phyloP scores from a whole-genome alignment of 495 filamentous ascomycete species.

The Poronia punctata region DNA sequence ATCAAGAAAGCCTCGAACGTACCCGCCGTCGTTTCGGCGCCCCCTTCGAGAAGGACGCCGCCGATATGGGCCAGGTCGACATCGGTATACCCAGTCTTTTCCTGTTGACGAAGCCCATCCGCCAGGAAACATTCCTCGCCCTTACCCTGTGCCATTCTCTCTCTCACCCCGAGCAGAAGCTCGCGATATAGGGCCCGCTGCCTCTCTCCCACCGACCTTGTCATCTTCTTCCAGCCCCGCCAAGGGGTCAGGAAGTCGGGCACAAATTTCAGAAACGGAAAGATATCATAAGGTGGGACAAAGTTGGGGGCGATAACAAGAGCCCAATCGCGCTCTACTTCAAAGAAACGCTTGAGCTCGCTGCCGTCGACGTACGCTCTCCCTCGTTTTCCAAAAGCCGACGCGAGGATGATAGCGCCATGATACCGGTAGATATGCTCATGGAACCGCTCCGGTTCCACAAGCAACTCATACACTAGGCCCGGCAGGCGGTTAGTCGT shows the following conservation, averaged over 20 bases:
- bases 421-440: constrained; percentile 19
- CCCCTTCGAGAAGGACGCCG: constrained; percentile 32
- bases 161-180: constrained; percentile 1
- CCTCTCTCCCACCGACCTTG: background rate
- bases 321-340: constrained; percentile 11
- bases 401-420: constrained; percentile 18
- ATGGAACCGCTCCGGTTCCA: constrained; percentile 7
- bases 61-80: constrained; percentile 14
- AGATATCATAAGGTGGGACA: constrained; percentile 17
- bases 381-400: constrained; percentile 12
- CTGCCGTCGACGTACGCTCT: background rate
- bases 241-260: constrained; percentile 10
- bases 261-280: constrained; percentile 7
- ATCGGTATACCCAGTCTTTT: constrained; percentile 15
- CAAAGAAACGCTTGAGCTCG: constrained; percentile 9
- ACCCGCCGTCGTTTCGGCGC: constrained; percentile 36
- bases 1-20: constrained; percentile 35
- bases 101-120: constrained; percentile 1
- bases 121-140: constrained; percentile 8
- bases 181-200: constrained; percentile 11
- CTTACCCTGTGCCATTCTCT: constrained; percentile 5
- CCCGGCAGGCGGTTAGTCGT: background rate
- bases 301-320: constrained; percentile 37
- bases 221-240: constrained; percentile 4
- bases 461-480: constrained; percentile 13